Evolutionary conservation across 768 basidiomycete species (phyloP).

Genomic region (Serendipita indica): DNA sequence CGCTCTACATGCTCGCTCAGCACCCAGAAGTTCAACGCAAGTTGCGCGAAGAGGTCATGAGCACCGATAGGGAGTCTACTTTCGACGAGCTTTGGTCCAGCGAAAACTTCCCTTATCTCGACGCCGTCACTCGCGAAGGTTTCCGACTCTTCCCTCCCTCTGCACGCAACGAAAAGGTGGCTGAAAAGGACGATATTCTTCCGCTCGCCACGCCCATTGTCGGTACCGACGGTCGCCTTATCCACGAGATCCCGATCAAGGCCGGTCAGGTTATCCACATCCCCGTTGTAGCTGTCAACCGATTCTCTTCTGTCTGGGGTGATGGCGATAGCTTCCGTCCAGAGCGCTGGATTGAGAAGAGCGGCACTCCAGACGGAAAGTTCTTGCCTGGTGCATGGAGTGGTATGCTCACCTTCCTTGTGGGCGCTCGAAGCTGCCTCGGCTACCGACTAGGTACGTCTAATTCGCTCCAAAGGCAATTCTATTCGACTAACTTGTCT

Average conservation of each 20-base stretch:
- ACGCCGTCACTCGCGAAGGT: slow-evolving; percentile 30
- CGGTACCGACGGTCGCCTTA: slow-evolving; percentile 19
- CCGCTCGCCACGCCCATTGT: slow-evolving; percentile 26
- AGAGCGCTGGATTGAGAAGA: slow-evolving; percentile 26
- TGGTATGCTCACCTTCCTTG: slow-evolving; percentile 27
- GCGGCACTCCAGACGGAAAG: slow-evolving; percentile 19
- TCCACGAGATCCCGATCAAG: slow-evolving; percentile 21
- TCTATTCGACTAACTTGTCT: too few relatives aligned
- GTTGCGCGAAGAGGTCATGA: slow-evolving; percentile 28
- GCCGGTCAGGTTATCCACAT: slow-evolving; percentile 28
- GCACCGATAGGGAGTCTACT: slow-evolving; percentile 18
- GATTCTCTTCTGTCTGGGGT: slow-evolving; percentile 26
- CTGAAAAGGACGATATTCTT: slow-evolving; percentile 28
- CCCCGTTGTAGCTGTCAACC: slow-evolving; percentile 24
- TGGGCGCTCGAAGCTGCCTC: slow-evolving; percentile 30
- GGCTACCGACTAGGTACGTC: slow-evolving; percentile 30
- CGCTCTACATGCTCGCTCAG: slow-evolving; percentile 40
- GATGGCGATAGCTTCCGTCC: slow-evolving; percentile 27
- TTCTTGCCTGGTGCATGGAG: slow-evolving; percentile 23
- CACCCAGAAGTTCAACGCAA: slow-evolving; percentile 31
- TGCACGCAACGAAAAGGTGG: slow-evolving; percentile 28
- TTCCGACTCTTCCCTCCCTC: slow-evolving; percentile 30
- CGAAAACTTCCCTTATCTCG: slow-evolving; percentile 25
- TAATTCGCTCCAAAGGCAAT: too few relatives aligned
- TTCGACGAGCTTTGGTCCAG: slow-evolving; percentile 24